phyloP scores from a whole-genome alignment of 1,284 basidiomycete species.

The Malassezia equina region DNA sequence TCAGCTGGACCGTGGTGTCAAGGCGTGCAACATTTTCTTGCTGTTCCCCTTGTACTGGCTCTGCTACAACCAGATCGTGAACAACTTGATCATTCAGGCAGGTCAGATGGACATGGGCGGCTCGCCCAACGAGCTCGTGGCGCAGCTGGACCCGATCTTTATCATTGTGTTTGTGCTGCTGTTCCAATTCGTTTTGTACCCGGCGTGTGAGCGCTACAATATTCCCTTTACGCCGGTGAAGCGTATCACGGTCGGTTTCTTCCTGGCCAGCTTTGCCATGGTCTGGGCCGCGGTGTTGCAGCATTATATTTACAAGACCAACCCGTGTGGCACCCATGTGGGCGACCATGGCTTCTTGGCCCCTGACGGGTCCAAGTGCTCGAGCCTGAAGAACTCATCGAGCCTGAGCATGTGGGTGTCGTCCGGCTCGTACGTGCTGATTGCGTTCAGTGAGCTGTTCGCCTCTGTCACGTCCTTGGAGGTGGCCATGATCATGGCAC shows the following conservation, averaged over 20 bases:
- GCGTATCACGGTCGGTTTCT: slow-evolving; percentile 66
- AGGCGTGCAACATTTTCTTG: slow-evolving; percentile 71
- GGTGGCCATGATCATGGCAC: slow-evolving; percentile 67
- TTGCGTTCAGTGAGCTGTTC: slow-evolving; percentile 58
- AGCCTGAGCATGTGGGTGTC: slow-evolving; percentile 49
- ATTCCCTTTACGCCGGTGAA: slow-evolving; percentile 56
- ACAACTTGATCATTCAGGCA: slow-evolving; percentile 59
- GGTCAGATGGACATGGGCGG: slow-evolving; percentile 56
- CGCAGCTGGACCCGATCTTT: slow-evolving; percentile 65
- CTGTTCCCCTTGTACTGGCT: slow-evolving; percentile 57
- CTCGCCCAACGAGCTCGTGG: slow-evolving; percentile 66
- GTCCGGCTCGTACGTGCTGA: slow-evolving; percentile 50
- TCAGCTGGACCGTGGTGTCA: slow-evolving; percentile 68
- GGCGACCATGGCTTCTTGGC: slow-evolving; percentile 39
- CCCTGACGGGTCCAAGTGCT: slow-evolving; percentile 17
- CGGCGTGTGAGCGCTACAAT: slow-evolving; percentile 58
- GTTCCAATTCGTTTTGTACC: slow-evolving; percentile 58
- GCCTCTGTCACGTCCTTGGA: slow-evolving; percentile 69
- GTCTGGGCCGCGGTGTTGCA: slow-evolving; percentile 58
- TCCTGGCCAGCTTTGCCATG: slow-evolving; percentile 53
- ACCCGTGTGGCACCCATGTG: slow-evolving; percentile 53
- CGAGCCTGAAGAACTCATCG: slow-evolving; percentile 18
- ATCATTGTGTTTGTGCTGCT: slow-evolving; percentile 51
- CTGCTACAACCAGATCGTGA: slow-evolving; percentile 52
- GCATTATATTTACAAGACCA: slow-evolving; percentile 52